Conservation (phyloP, 139 green algal species). For the Haematococcus sp. region DNA sequence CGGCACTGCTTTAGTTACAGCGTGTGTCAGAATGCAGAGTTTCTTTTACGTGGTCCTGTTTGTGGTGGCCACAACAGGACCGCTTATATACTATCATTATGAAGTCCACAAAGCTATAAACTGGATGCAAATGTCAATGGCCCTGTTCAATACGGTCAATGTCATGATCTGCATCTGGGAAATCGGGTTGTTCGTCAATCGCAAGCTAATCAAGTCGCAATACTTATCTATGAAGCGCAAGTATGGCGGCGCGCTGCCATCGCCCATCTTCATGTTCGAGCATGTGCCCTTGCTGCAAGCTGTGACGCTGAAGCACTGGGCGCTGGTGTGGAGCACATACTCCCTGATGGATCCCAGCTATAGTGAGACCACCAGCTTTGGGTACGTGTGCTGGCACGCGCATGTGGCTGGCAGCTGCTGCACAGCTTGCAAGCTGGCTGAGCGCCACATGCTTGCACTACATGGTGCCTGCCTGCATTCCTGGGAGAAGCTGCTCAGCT, state of each 20-base stretch:
- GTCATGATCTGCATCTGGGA: slow-evolving; percentile 8
- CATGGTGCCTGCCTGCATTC: background rate
- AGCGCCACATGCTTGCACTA: background rate
- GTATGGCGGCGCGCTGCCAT: background rate
- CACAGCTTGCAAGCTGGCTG: background rate
- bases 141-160: slow-evolving; percentile 14
- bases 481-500: background rate
- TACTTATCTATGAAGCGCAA: slow-evolving; percentile 15
- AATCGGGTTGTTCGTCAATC: slow-evolving; percentile 18
- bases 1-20: no score
- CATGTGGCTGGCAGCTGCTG: background rate
- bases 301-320: slow-evolving; percentile 20
- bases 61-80: background rate
- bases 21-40: no score
- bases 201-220: slow-evolving; percentile 10
- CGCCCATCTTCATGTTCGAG: slow-evolving; percentile 25
- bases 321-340: slow-evolving; percentile 28
- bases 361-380: background rate
- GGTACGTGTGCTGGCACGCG: background rate
- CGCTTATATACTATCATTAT: background rate
- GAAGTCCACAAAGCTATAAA: slow-evolving; percentile 1
- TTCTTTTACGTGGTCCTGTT: background rate
- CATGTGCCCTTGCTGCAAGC: slow-evolving; percentile 9
- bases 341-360: slow-evolving; percentile 31
- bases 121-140: background rate